A percentile compares a stretch with the other conserved stretches of the same genome.
These are phyloP conservation scores for Corymbia maculata DNA, from an alignment of 345 rosid species.

Conservation along the genomic window DNA sequence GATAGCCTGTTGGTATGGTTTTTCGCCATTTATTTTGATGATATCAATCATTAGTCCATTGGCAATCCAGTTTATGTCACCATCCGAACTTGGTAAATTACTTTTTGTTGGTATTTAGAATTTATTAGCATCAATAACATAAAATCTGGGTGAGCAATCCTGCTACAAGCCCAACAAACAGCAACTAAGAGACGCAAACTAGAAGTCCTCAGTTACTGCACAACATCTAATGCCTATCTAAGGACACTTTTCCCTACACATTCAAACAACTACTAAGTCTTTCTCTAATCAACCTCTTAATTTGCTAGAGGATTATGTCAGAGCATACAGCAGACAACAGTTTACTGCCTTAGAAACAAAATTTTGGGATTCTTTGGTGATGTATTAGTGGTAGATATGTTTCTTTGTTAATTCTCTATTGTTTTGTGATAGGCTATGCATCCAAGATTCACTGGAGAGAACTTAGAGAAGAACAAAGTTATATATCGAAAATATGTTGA, in stretches of 20 bases:
- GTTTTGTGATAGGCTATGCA: neutral
- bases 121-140: neutral
- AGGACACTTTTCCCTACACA: neutral
- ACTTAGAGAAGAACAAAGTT: constrained; percentile 29
- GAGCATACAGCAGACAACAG: neutral
- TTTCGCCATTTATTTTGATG: neutral
- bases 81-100: neutral
- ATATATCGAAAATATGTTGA: constrained; percentile 8
- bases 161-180: neutral
- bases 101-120: neutral
- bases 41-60: neutral
- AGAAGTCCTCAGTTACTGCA: neutral
- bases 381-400: neutral
- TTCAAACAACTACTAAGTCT: neutral
- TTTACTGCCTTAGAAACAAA: neutral
- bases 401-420: neutral
- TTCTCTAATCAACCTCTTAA: neutral
- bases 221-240: neutral
- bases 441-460: constrained; percentile 19
- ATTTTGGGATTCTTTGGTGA: neutral
- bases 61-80: neutral
- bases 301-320: neutral
- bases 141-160: neutral
- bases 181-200: neutral
- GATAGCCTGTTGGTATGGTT: constrained; percentile 15